phyloP scores from a whole-genome alignment of 345 rosid species.

The Anastatica hierochuntica region DNA sequence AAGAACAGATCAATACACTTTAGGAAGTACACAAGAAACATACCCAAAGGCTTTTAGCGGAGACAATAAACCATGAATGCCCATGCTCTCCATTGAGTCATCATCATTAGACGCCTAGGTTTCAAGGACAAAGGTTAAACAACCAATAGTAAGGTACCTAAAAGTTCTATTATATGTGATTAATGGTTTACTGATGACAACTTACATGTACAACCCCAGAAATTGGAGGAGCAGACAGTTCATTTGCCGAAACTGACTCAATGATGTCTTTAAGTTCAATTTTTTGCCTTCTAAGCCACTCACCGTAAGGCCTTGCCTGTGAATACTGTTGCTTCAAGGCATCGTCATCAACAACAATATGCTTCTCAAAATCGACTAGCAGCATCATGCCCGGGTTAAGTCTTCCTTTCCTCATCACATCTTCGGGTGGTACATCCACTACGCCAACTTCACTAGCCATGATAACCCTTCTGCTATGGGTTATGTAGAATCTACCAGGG shows the following conservation, averaged over 20 bases:
- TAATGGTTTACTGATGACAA: neutral
- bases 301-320: conserved; percentile 75
- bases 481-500: conserved; percentile 89
- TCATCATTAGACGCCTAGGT: conserved; percentile 62
- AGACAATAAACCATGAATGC: conserved; percentile 78
- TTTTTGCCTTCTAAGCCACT: conserved; percentile 89
- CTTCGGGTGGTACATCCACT: conserved; percentile 86
- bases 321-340: conserved; percentile 96
- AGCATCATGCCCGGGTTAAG: conserved; percentile 99
- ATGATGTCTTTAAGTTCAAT: conserved; percentile 67
- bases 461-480: conserved; percentile 82
- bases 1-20: neutral
- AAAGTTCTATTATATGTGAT: neutral
- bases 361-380: conserved; percentile 94
- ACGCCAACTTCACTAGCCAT: conserved; percentile 99
- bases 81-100: conserved; percentile 76
- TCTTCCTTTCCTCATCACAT: conserved; percentile 91
- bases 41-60: conserved; percentile 99
- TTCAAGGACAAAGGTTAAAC: neutral
- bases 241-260: conserved; percentile 56
- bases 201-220: conserved; percentile 65
- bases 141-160: neutral
- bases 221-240: conserved; percentile 46
- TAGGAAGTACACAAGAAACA: neutral
- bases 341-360: conserved; percentile 85